A percentile compares a stretch with the other conserved stretches of the same genome.
Evolutionary conservation across 257 asterid genomes (phyloP).

Genomic region (Lycium barbarum): DNA sequence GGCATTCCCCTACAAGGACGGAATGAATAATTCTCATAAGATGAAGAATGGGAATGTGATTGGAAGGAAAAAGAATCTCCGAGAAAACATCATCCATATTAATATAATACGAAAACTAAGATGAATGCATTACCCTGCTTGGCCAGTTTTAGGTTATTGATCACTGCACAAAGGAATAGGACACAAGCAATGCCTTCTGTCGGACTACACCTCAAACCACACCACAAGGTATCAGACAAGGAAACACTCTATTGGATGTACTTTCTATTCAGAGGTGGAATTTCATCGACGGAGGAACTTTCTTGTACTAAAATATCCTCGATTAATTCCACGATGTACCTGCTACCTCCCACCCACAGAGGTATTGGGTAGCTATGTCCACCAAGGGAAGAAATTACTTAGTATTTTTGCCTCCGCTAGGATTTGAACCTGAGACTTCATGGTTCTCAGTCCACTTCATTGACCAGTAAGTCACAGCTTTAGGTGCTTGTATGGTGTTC

Average conservation of each 20-base stretch:
- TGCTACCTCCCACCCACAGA: neutral
- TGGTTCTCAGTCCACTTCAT: neutral
- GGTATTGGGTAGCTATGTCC: neutral
- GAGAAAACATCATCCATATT: slow-evolving; percentile 28
- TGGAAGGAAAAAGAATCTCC: neutral
- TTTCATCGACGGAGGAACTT: neutral
- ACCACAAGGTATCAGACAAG: neutral
- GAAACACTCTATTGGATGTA: neutral
- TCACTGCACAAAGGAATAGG: neutral
- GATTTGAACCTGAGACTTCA: neutral
- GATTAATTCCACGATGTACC: neutral
- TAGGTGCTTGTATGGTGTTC: neutral
- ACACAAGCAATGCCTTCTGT: neutral
- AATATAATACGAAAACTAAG: slow-evolving; percentile 2
- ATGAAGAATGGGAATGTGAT: slow-evolving; percentile 13
- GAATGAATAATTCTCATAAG: neutral
- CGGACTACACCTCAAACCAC: neutral
- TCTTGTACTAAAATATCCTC: neutral
- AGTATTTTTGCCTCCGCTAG: neutral
- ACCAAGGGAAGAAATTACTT: neutral
- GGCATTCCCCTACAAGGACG: slow-evolving; percentile 50
- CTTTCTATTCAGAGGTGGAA: neutral
- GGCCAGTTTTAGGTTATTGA: neutral
- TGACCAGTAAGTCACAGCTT: neutral
- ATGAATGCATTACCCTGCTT: neutral